Evolutionary conservation across 2,329 filamentous ascomycete genomes (phyloP).

Genomic region (Colletotrichum coccodes): DNA sequence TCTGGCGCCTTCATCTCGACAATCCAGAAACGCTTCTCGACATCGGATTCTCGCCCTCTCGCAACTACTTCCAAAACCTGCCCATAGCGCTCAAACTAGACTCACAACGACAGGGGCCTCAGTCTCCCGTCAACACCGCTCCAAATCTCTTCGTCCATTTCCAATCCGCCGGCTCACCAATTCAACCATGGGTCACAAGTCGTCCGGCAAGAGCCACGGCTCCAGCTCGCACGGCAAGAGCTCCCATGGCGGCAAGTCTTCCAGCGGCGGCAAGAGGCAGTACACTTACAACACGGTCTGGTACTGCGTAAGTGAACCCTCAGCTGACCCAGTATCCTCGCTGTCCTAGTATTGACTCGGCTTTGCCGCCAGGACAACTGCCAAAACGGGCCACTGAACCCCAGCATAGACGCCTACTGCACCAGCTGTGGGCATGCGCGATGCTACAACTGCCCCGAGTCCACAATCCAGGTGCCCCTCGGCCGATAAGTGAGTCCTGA

Average conservation of each 20-base stretch:
- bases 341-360: neutral
- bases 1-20: too few relatives aligned
- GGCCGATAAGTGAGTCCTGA: neutral
- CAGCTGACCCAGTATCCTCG: neutral
- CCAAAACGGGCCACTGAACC: neutral
- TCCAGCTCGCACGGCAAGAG: neutral
- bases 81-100: too few relatives aligned
- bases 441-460: neutral
- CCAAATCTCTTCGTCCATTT: neutral
- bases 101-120: neutral
- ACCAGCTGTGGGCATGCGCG: neutral
- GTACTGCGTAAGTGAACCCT: conserved; percentile 3
- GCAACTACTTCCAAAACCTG: too few relatives aligned
- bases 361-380: neutral
- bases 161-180: neutral
- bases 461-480: neutral
- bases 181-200: neutral
- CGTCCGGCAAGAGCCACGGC: neutral
- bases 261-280: neutral
- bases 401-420: neutral
- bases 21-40: too few relatives aligned
- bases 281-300: neutral
- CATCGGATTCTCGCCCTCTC: too few relatives aligned
- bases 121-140: too few relatives aligned
- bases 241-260: neutral